Evolutionary conservation across 1,139 yeast species (phyloP).

Genomic region (Trichomonascaceae sp.): DNA sequence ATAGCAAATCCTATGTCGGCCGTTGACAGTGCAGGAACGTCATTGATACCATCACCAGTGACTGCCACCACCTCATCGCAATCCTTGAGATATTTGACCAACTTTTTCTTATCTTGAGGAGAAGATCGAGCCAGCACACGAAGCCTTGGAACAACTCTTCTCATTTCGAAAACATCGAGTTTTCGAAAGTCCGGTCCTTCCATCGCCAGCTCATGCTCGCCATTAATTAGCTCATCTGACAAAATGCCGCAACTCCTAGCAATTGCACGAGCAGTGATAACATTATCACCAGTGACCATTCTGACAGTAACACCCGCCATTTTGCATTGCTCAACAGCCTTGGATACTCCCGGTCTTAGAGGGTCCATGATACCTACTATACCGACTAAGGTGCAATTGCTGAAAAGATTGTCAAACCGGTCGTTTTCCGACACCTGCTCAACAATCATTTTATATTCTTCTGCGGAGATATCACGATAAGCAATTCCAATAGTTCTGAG

Average conservation of each 20-base stretch:
- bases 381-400: constrained; percentile 39
- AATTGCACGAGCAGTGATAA: constrained; percentile 85
- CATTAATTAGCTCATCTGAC: constrained; percentile 32
- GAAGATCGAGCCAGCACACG: constrained; percentile 89
- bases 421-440: constrained; percentile 32
- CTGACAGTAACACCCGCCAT: constrained; percentile 90
- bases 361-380: constrained; percentile 95
- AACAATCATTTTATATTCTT: constrained; percentile 52
- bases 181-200: constrained; percentile 89
- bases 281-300: constrained; percentile 97
- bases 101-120: constrained; percentile 86
- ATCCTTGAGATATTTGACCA: constrained; percentile 75
- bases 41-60: constrained; percentile 95
- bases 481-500: constrained; percentile 81
- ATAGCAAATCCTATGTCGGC: constrained; percentile 87
- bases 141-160: constrained; percentile 57
- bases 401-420: constrained; percentile 20
- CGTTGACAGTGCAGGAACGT: constrained; percentile 71
- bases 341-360: constrained; percentile 79
- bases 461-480: constrained; percentile 55
- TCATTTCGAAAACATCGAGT: constrained; percentile 53
- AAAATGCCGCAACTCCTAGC: constrained; percentile 81
- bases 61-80: constrained; percentile 95
- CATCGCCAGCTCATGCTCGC: constrained; percentile 62
- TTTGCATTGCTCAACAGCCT: constrained; percentile 80